Percentiles rank a stretch among this genome's conserved stretches.
Conservation (phyloP, 345 rosid genomes). For the Acer yangbiense region DNA sequence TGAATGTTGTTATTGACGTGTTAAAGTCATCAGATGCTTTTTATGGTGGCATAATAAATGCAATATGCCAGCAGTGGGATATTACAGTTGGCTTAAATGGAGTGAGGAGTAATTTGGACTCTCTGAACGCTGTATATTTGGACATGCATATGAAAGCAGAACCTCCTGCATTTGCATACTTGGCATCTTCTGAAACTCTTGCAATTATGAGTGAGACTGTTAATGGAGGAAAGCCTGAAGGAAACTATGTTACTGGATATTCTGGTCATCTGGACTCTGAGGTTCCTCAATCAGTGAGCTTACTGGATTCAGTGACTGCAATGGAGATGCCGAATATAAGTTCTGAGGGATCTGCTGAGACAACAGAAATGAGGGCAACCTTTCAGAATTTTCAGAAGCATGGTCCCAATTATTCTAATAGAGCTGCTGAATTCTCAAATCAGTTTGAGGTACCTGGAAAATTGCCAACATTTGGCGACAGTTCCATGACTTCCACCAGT, state of each 20-base stretch:
- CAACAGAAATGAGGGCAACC: constrained; percentile 45
- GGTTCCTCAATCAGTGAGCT: constrained; percentile 31
- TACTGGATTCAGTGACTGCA: constrained; percentile 36
- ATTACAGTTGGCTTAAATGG: constrained; percentile 39
- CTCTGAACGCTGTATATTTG: constrained; percentile 34
- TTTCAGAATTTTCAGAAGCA: constrained; percentile 43
- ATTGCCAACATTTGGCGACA: constrained; percentile 21
- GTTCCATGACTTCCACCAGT: constrained; percentile 34
- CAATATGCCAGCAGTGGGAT: constrained; percentile 68
- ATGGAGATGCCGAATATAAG: constrained; percentile 41
- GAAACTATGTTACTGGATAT: constrained; percentile 37
- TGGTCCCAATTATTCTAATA: constrained; percentile 22
- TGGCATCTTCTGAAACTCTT: constrained; percentile 32
- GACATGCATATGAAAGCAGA: constrained; percentile 33
- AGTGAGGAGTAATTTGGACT: constrained; percentile 38
- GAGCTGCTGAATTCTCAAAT: constrained; percentile 30
- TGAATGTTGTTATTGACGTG: constrained; percentile 57
- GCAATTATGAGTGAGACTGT: constrained; percentile 29
- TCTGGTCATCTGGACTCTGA: constrained; percentile 36
- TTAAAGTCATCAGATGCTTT: constrained; percentile 56
- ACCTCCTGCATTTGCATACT: constrained; percentile 30
- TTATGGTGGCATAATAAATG: constrained; percentile 56
- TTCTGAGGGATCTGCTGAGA: constrained; percentile 70
- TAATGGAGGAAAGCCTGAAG: constrained; percentile 42
- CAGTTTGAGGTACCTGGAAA: constrained; percentile 31